Evolutionary conservation across 2,329 filamentous ascomycete genomes (phyloP), one percentile per base, ranked within the genome.

Genomic region (Colletotrichum falcatum): DNA sequence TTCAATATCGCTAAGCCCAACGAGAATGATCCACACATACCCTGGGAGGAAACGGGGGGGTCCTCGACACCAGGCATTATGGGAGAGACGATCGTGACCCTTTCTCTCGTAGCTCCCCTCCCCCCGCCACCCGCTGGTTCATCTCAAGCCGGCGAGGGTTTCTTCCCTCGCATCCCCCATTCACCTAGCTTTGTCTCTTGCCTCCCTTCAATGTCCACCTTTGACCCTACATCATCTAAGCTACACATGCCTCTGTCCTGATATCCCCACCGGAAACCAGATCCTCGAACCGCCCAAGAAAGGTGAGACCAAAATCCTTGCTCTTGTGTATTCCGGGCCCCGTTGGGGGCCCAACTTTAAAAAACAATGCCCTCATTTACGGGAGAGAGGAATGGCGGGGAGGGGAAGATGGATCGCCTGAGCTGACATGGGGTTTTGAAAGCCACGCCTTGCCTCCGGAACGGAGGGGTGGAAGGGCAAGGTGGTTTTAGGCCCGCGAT

Each of bases 221-320:
- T 62, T 60, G 54, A 53, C 64, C 67, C 58, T 70, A 70, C 67
- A 58, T 61, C 60, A 61, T 67, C 64, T 59, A 49, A 59, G 42
- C 35, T 54, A 42, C 59, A 55, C 35, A 28, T 51, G 46, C 62
- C 35, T 63, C 48, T 20, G n/a, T 44, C 18, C 18, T 42, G 48
- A 63, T 42, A 65, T 35, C 48, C 62, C 61, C 61, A 65, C 53
- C 30, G 39, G n/a, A 33, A 33, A 23, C 37, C 30, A 53, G 61
- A 63, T 63, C 48, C 9, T 44, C 48, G 61, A 63, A 35, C 48
- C 61, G 20, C 48, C 11, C n/a, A n/a, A n/a, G 26, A 33, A 62
- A 63, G 61, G 61, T 63, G 48, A 63, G 61, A 63, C 61, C 44
- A 11, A 4, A 48, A 26, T 9, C 59, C 30, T 16, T 53, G 59